phyloP scores from a whole-genome alignment of 352 stramenopile genomes.

The Globisporangium heterothallicum region DNA sequence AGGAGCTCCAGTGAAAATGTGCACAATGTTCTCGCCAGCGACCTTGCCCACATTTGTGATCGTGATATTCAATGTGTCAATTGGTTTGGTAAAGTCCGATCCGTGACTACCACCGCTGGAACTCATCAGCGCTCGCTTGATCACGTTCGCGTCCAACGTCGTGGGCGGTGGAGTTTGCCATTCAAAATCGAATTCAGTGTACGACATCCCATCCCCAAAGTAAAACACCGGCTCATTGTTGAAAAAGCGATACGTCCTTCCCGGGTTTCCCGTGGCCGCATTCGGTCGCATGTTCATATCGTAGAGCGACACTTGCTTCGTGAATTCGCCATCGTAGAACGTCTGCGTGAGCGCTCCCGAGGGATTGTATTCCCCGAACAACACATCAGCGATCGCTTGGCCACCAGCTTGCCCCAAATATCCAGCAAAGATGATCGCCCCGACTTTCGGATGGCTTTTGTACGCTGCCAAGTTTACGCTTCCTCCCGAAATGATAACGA shows the following conservation, averaged over 20 bases:
- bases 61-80: slow-evolving; percentile 21
- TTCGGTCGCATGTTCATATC: slow-evolving; percentile 86
- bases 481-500: slow-evolving; percentile 79
- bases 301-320: slow-evolving; percentile 49
- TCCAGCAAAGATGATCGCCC: slow-evolving; percentile 59
- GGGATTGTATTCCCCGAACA: slow-evolving; percentile 72
- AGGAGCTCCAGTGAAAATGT: slow-evolving; percentile 32
- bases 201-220: slow-evolving; percentile 81
- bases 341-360: slow-evolving; percentile 64
- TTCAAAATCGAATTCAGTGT: slow-evolving; percentile 57
- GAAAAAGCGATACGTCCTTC: slow-evolving; percentile 86
- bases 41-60: slow-evolving; percentile 40
- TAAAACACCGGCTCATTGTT: slow-evolving; percentile 39
- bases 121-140: slow-evolving; percentile 13
- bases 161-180: slow-evolving; percentile 19
- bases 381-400: slow-evolving; percentile 62
- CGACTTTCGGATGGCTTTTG: slow-evolving; percentile 50
- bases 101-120: background rate
- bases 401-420: slow-evolving; percentile 68
- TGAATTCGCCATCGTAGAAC: slow-evolving; percentile 56
- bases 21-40: slow-evolving; percentile 35
- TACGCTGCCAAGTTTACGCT: slow-evolving; percentile 67
- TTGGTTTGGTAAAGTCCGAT: slow-evolving; percentile 7
- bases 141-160: slow-evolving; percentile 5
- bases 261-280: slow-evolving; percentile 44